A percentile compares a stretch with the other conserved stretches of the same genome.
These are phyloP conservation scores for Erysimum pusillum DNA, from an alignment of 441 rosid genomes.

Conservation along the genomic window DNA sequence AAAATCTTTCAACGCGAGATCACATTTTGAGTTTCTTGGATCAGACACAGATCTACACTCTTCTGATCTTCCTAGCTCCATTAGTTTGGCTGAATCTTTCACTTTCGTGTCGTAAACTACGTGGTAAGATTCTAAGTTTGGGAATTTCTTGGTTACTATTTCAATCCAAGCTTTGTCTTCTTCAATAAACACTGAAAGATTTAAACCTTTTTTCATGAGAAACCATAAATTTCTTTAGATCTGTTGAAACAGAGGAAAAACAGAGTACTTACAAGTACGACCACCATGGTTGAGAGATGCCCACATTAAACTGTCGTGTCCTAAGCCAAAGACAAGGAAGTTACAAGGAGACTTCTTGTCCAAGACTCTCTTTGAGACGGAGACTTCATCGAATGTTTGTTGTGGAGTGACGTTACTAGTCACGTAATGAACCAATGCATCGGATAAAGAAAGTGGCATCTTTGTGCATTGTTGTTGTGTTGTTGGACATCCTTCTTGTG, in stretches of 20 bases:
- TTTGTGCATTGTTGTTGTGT: slow-evolving; percentile 60
- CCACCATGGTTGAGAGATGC: slow-evolving; percentile 74
- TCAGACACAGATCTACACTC: slow-evolving; percentile 60
- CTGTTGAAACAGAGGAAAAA: slow-evolving; percentile 28
- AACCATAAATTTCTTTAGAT: not conserved
- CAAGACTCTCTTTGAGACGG: slow-evolving; percentile 61
- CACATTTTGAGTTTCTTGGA: slow-evolving; percentile 69
- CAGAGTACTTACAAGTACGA: slow-evolving; percentile 53
- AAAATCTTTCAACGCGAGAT: slow-evolving; percentile 60
- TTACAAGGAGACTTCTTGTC: slow-evolving; percentile 70
- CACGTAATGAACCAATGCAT: slow-evolving; percentile 67
- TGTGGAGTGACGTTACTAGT: slow-evolving; percentile 74
- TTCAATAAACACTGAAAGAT: slow-evolving; percentile 57
- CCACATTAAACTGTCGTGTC: slow-evolving; percentile 84
- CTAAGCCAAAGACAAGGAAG: slow-evolving; percentile 79
- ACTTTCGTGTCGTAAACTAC: slow-evolving; percentile 66
- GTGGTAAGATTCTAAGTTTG: slow-evolving; percentile 64
- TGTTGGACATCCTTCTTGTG: slow-evolving; percentile 53
- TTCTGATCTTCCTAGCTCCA: slow-evolving; percentile 51
- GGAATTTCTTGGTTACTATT: slow-evolving; percentile 57
- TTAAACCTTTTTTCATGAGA: not conserved
- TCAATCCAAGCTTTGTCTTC: slow-evolving; percentile 72
- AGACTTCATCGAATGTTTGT: slow-evolving; percentile 69
- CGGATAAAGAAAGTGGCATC: slow-evolving; percentile 63
- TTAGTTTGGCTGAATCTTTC: slow-evolving; percentile 53